Base-by-base conservation (phyloP, 768 basidiomycete species). In the Gloeostereum incarnatum region DNA sequence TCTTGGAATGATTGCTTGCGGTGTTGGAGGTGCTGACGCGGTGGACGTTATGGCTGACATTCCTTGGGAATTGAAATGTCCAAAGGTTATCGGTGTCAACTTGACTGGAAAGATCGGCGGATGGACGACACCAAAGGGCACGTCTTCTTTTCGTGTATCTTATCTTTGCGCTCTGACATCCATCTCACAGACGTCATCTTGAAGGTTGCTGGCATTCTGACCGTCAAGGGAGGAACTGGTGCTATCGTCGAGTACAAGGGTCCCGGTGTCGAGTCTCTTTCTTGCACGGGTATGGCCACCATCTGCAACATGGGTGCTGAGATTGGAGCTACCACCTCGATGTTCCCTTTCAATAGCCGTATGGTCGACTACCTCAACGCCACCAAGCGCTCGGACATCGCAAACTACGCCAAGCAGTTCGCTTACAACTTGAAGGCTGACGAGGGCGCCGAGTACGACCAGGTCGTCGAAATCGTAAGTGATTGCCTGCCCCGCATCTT, bases 271-370 rank as follows among this genome's bases (percentile, higher is more conserved):
- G 85, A 94, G 56, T 90, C 90, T 23, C 76, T 99, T 44, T 96
- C 92, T 34, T 90, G 86, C 75, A 99, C 94, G 34, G 94, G 94
- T 62, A 96, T 98, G 93, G 94, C 90, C 37, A 98, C 94, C 16
- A 94, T 99, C 54, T 97, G 94, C 63, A 99, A 97, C 78, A 99
- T 98, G 94, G 94, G 94, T 72, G 94, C 94, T 50, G 94, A 99
- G 65, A 97, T 98, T 53, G 94, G 94, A 58, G 96, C 96, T 25
- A 99, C 96, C 7, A 98, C 96, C 16, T 97, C 94, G 13, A 65
- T 98, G 50, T 99, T 99, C 89, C 96, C 96, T 52, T 98, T 86
- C 81, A 99, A 98, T 70, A 59, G 67, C 48, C 89, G 93, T 54
- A 98, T 98, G 96, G 73, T 57, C 52, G 74, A 81, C 56, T 99